Percentiles rank a stretch among this genome's conserved stretches.
Conservation (phyloP, 169 alveolate genomes). For the Babesia sp. region DNA sequence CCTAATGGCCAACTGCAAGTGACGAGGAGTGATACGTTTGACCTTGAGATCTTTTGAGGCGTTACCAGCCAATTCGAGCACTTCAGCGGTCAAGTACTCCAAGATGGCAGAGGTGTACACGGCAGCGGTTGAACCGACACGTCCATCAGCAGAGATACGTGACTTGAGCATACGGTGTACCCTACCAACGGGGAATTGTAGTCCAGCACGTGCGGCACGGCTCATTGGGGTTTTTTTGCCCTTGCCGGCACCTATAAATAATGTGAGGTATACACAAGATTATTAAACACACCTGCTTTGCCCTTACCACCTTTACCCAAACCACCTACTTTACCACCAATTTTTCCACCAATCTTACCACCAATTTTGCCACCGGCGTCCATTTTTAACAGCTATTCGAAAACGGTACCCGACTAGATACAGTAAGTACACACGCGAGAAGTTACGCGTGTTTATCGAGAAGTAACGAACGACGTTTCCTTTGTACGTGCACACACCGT, state of each 20-base stretch:
- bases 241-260: slow-evolving; percentile 88
- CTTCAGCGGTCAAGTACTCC: slow-evolving; percentile 99
- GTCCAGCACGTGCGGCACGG: slow-evolving; percentile 98
- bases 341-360: slow-evolving; percentile 87
- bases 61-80: slow-evolving; percentile 99
- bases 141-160: slow-evolving; percentile 94
- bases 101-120: slow-evolving; percentile 99
- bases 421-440: slow-evolving; percentile 19
- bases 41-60: slow-evolving; percentile 98
- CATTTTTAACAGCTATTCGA: slow-evolving; percentile 7
- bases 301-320: slow-evolving; percentile 84
- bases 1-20: slow-evolving; percentile 93
- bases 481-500: background rate
- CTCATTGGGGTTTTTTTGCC: slow-evolving; percentile 97
- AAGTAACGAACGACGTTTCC: background rate
- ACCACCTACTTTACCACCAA: slow-evolving; percentile 73
- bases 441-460: background rate
- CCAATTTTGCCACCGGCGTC: slow-evolving; percentile 87
- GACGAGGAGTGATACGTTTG: slow-evolving; percentile 96
- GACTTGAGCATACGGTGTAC: slow-evolving; percentile 97
- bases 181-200: slow-evolving; percentile 99
- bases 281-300: slow-evolving; percentile 70
- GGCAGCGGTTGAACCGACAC: slow-evolving; percentile 99
- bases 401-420: background rate
- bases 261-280: background rate